Base-by-base conservation (phyloP, 192 early-diverging fungal species). In the Entomortierella chlamydospora region DNA sequence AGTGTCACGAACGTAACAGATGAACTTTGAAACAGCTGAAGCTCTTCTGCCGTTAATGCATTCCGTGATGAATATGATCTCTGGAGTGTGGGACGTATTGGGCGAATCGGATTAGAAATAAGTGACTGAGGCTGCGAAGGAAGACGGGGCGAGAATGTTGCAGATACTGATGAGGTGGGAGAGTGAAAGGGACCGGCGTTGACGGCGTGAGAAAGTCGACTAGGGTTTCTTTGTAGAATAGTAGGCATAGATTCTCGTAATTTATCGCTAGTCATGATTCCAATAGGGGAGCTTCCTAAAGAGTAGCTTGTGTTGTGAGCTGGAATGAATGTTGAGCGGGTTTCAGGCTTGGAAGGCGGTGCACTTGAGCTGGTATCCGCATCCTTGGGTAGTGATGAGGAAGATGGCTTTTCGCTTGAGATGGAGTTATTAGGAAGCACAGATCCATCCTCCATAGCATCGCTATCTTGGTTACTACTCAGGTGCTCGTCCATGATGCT, bases 151-250 rank as follows among this genome's bases (percentile, higher is more conserved):
- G 76, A 70, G 56, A 70, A 79, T 0, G 76, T 30, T 0, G 68
- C 76, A 13, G 76, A 79, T 4, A 70, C 57, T 0, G 68, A 79
- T 2, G 68, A 65, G 52, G 57, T 79, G 28, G 76, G 63, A 0
- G 76, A 70, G 41, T 70, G 76, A 18, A 49, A 56, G 0, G 66
- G 74, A 28, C 67, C 59, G 2, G 22, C n/a, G 22, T 28, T 33
- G 47, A 50, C 17, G 9, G 22, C 30, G 11, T 78, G 67, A 7
- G 28, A 17, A 34, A 53, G 41, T 30, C 71, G 61, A 51, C 47
- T 49, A 12, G 33, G 54, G 17, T 57, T 50, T 58, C 28, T 45
- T 22, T 54, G 50, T 17, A 53, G 47, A 2, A 29, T 39, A 1
- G 47, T 57, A 20, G 62, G 18, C 23, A 54, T 31, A 2, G 34